Conservation (phyloP, 163 green algal genomes). For the Scenedesmus sp. region DNA sequence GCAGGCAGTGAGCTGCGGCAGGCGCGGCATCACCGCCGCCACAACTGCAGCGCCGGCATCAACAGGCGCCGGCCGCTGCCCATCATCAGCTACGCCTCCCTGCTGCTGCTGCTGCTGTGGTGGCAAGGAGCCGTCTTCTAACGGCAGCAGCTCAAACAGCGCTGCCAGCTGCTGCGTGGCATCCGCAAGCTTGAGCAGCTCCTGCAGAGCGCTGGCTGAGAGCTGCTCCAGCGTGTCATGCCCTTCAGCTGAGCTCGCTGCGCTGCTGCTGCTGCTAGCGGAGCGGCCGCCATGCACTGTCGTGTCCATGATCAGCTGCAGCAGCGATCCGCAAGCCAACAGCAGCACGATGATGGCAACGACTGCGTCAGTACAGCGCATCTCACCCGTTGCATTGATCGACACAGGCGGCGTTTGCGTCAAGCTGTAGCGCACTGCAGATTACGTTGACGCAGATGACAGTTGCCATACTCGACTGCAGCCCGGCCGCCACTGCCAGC, state of each 20-base stretch:
- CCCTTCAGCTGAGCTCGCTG: not conserved
- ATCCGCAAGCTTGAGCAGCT: constrained; percentile 47
- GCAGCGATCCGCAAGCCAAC: not conserved
- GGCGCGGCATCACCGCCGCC: constrained; percentile 6
- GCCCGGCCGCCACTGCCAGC: not conserved
- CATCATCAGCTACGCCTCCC: not conserved
- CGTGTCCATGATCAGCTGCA: constrained; percentile 48
- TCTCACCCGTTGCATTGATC: no score
- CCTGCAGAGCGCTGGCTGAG: constrained; percentile 37
- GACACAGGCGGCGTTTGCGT: no score
- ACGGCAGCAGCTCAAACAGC: constrained; percentile 15
- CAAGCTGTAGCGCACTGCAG: no score
- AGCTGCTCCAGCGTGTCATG: constrained; percentile 43
- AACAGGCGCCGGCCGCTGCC: not conserved
- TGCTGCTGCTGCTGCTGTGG: constrained; percentile 6
- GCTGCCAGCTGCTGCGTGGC: constrained; percentile 48
- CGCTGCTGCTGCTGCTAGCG: constrained; percentile 4
- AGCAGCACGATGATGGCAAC: not conserved
- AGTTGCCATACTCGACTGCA: not conserved
- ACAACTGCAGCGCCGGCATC: not conserved
- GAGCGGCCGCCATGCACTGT: constrained; percentile 22
- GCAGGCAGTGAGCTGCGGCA: constrained; percentile 44
- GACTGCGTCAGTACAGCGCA: no score
- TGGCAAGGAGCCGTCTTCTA: not conserved
- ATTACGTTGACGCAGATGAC: no score